A percentile compares a stretch with the other conserved stretches of the same genome.
Conservation (phyloP, 495 filamentous ascomycete species). For the Penicillium alfredii region DNA sequence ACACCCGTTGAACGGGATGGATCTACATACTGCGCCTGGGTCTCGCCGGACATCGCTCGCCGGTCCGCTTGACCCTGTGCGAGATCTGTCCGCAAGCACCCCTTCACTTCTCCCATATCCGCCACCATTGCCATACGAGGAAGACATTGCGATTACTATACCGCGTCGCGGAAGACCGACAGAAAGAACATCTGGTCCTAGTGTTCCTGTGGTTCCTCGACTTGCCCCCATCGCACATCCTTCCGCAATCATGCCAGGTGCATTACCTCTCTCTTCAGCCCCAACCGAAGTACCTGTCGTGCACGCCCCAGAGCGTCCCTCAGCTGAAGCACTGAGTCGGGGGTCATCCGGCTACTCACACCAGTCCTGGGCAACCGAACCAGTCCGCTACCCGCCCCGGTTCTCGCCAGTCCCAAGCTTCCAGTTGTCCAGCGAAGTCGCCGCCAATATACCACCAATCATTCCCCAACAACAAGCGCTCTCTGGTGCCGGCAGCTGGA, state of each 20-base stretch:
- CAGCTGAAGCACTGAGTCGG: slow-evolving; percentile 29
- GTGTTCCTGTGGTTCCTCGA: too few species aligned
- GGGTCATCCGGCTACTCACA: slow-evolving; percentile 30
- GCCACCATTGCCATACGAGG: slow-evolving; percentile 25
- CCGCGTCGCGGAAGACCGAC: slow-evolving; percentile 11
- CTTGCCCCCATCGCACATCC: slow-evolving; percentile 23
- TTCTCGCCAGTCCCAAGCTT: slow-evolving; percentile 22
- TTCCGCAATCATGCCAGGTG: slow-evolving; percentile 38
- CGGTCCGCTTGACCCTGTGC: slow-evolving; percentile 12
- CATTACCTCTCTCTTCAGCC: slow-evolving; percentile 21
- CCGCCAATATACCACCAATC: slow-evolving; percentile 3
- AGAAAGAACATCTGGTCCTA: slow-evolving; percentile 2
- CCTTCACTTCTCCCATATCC: slow-evolving; percentile 23
- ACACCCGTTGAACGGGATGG: slow-evolving; percentile 15
- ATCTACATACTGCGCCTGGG: slow-evolving; percentile 21
- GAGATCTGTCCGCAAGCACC: slow-evolving; percentile 27
- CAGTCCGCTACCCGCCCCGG: slow-evolving; percentile 24
- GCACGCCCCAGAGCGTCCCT: slow-evolving; percentile 23
- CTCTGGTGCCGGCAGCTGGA: slow-evolving; percentile 21
- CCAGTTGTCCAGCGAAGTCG: slow-evolving; percentile 5
- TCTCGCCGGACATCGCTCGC: slow-evolving; percentile 23
- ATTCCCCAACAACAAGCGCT: slow-evolving; percentile 18
- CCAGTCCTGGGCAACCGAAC: slow-evolving; percentile 39
- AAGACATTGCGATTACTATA: slow-evolving; percentile 22
- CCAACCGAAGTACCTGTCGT: slow-evolving; percentile 9